Base-by-base conservation (phyloP, 2,329 filamentous ascomycete species). In the Aspergillus felis region DNA sequence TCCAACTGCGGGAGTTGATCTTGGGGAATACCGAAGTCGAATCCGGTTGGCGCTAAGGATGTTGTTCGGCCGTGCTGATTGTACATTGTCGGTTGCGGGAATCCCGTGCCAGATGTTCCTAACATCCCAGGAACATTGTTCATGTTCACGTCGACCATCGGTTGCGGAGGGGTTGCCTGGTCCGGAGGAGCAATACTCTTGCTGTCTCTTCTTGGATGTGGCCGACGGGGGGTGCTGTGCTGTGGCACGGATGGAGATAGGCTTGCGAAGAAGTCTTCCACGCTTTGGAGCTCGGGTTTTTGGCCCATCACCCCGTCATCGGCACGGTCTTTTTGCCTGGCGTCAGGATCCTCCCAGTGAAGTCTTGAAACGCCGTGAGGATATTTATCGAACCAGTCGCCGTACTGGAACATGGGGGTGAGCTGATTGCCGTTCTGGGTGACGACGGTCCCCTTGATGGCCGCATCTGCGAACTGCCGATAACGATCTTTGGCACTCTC, bases 311-410 rank as follows among this genome's bases (percentile, higher is more conserved):
- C 91, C 0, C 89, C 92, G 69, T 97, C 92, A n/a, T 90, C 88
- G 8, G 89, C 88, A 44, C 84, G 87, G 68, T 95, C 90, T 64
- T 88, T 90, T 70, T 87, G 84, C 81, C 83, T 80, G 3, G 81
- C 76, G 28, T 84, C 85, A 1, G 90, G 88, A 63, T 94, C 91
- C 66, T 91, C 87, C 74, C 91, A 94, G 68, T 96, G 91, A 1
- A 87, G 83, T 59, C 90, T 86, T 3, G 90, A 91, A 17, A 97
- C 90, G 2, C 94, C 94, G 66, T 96, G 90, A 0, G 94, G 94
- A 71, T 97, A 97, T 63, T 90, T 85, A 69, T 94, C 90, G 68
- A 97, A 97, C 94, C 94, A 97, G 74, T 97, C 94, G 53, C 92
- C 92, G 66, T 97, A 97, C 68, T 97, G 93, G 73, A 96, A 92